These are phyloP conservation scores for Panicum hallii DNA, from an alignment of 202 grass and related monocot genomes.

Conservation along the genomic window DNA sequence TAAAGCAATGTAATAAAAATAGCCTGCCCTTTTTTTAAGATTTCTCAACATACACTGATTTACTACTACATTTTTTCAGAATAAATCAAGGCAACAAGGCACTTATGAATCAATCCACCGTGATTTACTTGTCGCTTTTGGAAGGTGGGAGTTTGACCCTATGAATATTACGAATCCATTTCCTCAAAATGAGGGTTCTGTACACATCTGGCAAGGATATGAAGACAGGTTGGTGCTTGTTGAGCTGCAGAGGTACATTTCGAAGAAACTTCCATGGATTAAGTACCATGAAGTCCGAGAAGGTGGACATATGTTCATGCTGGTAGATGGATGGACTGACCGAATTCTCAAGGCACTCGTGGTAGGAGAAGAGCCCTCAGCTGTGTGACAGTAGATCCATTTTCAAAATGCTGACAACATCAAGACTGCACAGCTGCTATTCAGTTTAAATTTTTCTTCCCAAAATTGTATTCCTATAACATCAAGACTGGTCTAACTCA, in stretches of 20 bases:
- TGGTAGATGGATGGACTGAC: slow-evolving; percentile 63
- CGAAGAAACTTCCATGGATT: slow-evolving; percentile 72
- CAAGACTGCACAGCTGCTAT: not conserved
- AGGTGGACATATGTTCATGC: slow-evolving; percentile 72
- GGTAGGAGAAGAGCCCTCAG: slow-evolving; percentile 51
- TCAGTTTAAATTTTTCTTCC: not conserved
- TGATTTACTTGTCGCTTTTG: slow-evolving; percentile 77
- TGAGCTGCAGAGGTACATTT: slow-evolving; percentile 66
- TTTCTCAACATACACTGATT: slow-evolving; percentile 34
- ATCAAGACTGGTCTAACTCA: slow-evolving; percentile 5
- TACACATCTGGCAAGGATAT: slow-evolving; percentile 83
- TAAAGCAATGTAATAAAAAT: not conserved
- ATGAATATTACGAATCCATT: slow-evolving; percentile 65
- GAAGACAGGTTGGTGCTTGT: slow-evolving; percentile 69
- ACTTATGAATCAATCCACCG: slow-evolving; percentile 78
- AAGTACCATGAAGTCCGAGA: slow-evolving; percentile 71
- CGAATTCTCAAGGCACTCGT: slow-evolving; percentile 64
- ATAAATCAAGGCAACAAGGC: slow-evolving; percentile 78
- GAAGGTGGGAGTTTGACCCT: slow-evolving; percentile 63
- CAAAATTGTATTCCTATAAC: slow-evolving; percentile 13
- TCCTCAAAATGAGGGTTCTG: slow-evolving; percentile 62
- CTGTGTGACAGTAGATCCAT: slow-evolving; percentile 33
- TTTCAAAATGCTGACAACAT: slow-evolving; percentile 29
- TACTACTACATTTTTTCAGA: slow-evolving; percentile 53
- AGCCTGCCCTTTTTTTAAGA: not conserved